Percentiles rank a stretch among this genome's conserved stretches.
These are phyloP conservation scores for Xylariales sp. DNA, from an alignment of 2,329 filamentous ascomycete species.

Conservation along the genomic window DNA sequence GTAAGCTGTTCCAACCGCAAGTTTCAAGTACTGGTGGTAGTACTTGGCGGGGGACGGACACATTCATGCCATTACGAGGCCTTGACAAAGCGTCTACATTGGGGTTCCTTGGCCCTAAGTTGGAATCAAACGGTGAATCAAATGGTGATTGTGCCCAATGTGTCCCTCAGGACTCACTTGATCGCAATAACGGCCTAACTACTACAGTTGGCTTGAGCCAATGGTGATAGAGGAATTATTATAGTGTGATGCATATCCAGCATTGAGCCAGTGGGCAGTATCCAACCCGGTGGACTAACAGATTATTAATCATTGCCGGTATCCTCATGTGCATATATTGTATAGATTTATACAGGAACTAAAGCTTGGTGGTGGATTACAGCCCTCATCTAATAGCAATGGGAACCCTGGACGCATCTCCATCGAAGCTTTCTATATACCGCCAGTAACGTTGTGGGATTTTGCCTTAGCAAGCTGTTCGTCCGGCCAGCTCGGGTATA, in stretches of 20 bases:
- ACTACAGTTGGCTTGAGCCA: slow-evolving; percentile 2
- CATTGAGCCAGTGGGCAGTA: neutral
- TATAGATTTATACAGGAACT: slow-evolving; percentile 34
- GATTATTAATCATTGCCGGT: neutral
- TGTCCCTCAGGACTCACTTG: neutral
- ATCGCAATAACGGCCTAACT: neutral
- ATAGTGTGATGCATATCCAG: slow-evolving; percentile 4
- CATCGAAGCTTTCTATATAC: slow-evolving; percentile 42
- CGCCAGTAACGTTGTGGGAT: slow-evolving; percentile 35
- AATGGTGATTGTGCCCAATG: slow-evolving; percentile 2
- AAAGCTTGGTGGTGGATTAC: slow-evolving; percentile 9
- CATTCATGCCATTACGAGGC: neutral
- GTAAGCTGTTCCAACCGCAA: neutral
- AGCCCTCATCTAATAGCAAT: slow-evolving; percentile 22
- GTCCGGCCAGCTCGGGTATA: slow-evolving; percentile 37
- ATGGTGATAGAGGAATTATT: slow-evolving; percentile 9
- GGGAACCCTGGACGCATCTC: slow-evolving; percentile 16
- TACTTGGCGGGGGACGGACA: neutral
- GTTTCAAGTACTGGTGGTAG: slow-evolving; percentile 2
- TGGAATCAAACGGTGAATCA: slow-evolving; percentile 4
- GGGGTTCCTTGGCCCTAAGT: neutral
- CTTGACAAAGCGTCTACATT: neutral
- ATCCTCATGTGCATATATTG: slow-evolving; percentile 10
- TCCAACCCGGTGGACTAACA: no score
- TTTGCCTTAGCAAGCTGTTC: slow-evolving; percentile 35